Percentiles rank a stretch among this genome's conserved stretches.
phyloP scores from a whole-genome alignment of 1,284 basidiomycete species.

The Peniophora sp. region DNA sequence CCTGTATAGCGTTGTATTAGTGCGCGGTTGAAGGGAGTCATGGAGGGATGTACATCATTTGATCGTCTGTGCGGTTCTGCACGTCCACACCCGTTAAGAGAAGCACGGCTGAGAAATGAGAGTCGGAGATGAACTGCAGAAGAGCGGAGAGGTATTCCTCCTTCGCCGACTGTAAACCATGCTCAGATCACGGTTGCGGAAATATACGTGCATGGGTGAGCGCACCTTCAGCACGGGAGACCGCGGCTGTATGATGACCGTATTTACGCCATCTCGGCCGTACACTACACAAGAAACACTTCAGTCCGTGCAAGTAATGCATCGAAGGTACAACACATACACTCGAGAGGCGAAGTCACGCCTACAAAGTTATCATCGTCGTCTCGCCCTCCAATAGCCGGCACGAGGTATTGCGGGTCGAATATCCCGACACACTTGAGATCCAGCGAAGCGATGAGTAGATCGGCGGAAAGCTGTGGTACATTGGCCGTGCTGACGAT shows the following conservation, averaged over 20 bases:
- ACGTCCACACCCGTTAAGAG: constrained; percentile 71
- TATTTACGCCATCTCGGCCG: constrained; percentile 36
- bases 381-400: constrained; percentile 61
- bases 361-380: constrained; percentile 44
- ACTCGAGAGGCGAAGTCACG: constrained; percentile 66
- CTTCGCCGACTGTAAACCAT: constrained; percentile 47
- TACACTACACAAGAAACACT: constrained; percentile 40
- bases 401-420: constrained; percentile 53
- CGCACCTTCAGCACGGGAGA: constrained; percentile 68
- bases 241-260: constrained; percentile 66
- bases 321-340: constrained; percentile 30
- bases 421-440: constrained; percentile 56
- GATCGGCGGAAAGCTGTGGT: constrained; percentile 66
- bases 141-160: constrained; percentile 55
- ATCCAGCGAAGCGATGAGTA: constrained; percentile 59
- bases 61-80: constrained; percentile 63
- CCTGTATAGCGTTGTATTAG: constrained; percentile 24
- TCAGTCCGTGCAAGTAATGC: not conserved
- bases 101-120: constrained; percentile 42
- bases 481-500: constrained; percentile 77
- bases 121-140: constrained; percentile 42
- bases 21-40: constrained; percentile 9
- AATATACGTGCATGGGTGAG: constrained; percentile 1
- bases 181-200: not conserved
- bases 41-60: constrained; percentile 64